Evolutionary conservation across 106 monocot species (phyloP), one percentile per base, ranked within the genome.

Genomic region (Platanthera guangdongensis): DNA sequence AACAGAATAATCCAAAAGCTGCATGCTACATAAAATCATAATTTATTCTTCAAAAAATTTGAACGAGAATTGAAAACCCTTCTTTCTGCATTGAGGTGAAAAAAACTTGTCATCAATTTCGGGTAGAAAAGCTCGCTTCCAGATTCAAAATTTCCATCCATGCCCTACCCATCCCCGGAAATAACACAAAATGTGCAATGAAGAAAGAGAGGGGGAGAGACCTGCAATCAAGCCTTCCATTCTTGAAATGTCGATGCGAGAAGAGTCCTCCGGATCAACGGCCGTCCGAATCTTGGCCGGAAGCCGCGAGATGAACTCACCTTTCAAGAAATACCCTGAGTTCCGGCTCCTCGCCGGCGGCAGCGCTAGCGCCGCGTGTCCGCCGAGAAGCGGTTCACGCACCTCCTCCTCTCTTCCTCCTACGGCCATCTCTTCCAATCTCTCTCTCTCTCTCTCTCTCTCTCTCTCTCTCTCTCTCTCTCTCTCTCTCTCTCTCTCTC

Each of bases 261-360:
- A 79, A 28, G 79, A 73, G 79, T 72, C 73, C 70, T 79, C 79
- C n/a, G 79, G 57, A 73, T 79, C 79, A 49, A 79, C 59, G 52
- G 68, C 79, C 6, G 72, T 54, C 60, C 47, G 50, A 19, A 79
- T 30, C 60, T 79, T 79, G 9, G 69, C 72, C 0, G 72, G 79
- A 52, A 73, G 49, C 22, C 79, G 18, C 28, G 79, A 79, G 30
- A 79, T 6, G 22, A 79, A 79, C 19, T 79, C 79, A 11, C 78
- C 65, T 78, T 71, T 71, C 47, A 71, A 57, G 65, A 32, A 65
- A 65, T 0, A 3, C 4, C 9, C 65, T 2, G 65, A 65, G 16
- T 48, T 48, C 49, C 39, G 72, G 19, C n/a, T 12, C 25, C 45
- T 21, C 12, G 60, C 4, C 25, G 72, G 22, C 53, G 59, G 10